phyloP scores from a whole-genome alignment of 345 rosid species.

The Rhizophora mangle region DNA sequence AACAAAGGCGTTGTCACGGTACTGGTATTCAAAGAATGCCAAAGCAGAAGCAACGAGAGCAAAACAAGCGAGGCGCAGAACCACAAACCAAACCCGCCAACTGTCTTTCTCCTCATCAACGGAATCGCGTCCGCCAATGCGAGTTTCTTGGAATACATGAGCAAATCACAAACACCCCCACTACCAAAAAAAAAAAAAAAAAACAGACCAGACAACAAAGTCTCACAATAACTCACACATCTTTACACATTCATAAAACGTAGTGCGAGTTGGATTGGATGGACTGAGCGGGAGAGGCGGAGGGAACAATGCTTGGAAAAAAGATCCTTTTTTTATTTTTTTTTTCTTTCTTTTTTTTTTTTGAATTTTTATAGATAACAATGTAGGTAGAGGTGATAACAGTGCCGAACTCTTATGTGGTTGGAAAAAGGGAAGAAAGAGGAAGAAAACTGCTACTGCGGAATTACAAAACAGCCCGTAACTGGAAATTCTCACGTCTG shows the following conservation, averaged over 20 bases:
- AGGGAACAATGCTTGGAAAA: not conserved
- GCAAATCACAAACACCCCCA: not conserved
- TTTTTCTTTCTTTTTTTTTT: too few species aligned
- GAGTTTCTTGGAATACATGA: constrained; percentile 47
- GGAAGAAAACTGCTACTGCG: not conserved
- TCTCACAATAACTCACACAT: not conserved
- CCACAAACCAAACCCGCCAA: constrained; percentile 50
- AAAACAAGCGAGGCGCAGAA: constrained; percentile 42
- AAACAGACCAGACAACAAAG: not conserved
- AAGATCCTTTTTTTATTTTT: not conserved
- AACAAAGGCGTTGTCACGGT: constrained; percentile 38
- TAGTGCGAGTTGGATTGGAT: not conserved
- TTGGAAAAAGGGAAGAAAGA: not conserved
- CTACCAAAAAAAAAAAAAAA: not conserved
- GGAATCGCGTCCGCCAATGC: constrained; percentile 43
- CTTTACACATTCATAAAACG: not conserved
- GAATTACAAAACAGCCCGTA: not conserved
- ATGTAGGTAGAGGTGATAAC: not conserved
- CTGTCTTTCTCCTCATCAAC: constrained; percentile 36
- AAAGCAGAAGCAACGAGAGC: constrained; percentile 42
- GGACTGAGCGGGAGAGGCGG: not conserved
- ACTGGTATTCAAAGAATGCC: constrained; percentile 39
- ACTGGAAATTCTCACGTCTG: not conserved
- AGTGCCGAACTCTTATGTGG: too few species aligned
- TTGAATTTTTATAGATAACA: not conserved